These are phyloP conservation scores for Aspergillus sp. DNA, from an alignment of 2,329 filamentous ascomycete species.

Conservation along the genomic window DNA sequence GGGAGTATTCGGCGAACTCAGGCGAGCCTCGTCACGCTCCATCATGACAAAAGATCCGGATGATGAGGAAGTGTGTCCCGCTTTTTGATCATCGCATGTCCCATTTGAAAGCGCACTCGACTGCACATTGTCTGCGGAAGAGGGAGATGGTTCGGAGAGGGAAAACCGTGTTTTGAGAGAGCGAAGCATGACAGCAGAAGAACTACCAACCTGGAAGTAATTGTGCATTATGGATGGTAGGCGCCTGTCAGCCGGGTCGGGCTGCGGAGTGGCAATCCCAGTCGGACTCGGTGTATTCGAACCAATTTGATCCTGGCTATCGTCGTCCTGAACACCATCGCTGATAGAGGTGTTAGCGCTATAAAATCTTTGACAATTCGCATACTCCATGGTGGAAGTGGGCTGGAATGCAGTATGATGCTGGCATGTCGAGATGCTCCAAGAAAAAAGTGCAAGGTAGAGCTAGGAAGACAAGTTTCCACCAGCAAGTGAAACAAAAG, in stretches of 20 bases:
- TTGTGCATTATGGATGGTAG: conserved; percentile 90
- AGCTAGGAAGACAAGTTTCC: not conserved
- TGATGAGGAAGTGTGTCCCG: conserved; percentile 32
- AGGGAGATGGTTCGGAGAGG: conserved; percentile 30
- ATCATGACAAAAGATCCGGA: conserved; percentile 45
- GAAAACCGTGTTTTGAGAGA: conserved; percentile 41
- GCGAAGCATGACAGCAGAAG: conserved; percentile 67
- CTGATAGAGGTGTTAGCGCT: conserved; percentile 29
- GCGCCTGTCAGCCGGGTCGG: conserved; percentile 91
- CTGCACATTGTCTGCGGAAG: conserved; percentile 25
- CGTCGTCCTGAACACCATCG: conserved; percentile 40
- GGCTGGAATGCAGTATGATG: conserved; percentile 9
- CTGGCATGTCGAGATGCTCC: not conserved
- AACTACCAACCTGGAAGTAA: conserved; percentile 99
- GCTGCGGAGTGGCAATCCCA: conserved; percentile 87
- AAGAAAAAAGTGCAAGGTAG: conserved; percentile 4
- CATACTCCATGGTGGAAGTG: conserved; percentile 5
- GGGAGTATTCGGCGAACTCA: conserved; percentile 28
- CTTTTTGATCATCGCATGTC: conserved; percentile 25
- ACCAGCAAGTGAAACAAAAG: not conserved
- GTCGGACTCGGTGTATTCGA: conserved; percentile 82
- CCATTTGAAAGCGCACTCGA: conserved; percentile 25
- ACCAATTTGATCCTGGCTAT: conserved; percentile 53
- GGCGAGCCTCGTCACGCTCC: conserved; percentile 36
- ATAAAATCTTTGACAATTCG: not conserved